A percentile compares a stretch with the other conserved stretches of the same genome.
Evolutionary conservation across 2,329 filamentous ascomycete species (phyloP).

Genomic region (Alternaria infectoria): DNA sequence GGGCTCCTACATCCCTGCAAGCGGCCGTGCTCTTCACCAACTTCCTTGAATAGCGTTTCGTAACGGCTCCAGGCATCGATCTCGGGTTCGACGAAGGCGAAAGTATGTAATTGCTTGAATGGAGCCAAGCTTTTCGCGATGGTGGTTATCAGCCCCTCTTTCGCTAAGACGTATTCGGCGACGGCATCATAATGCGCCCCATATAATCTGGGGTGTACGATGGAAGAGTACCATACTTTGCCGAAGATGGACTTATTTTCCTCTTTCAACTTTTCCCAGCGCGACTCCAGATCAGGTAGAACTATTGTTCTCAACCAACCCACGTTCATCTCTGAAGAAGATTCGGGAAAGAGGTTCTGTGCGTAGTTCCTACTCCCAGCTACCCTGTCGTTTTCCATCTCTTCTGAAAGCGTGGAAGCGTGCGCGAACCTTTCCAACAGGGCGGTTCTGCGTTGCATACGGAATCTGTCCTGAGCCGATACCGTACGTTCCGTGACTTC

Average conservation of each 20-base stretch:
- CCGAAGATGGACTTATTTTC: neutral
- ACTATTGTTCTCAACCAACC: neutral
- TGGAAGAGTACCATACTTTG: neutral
- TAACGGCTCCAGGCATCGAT: neutral
- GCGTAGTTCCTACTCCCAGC: neutral
- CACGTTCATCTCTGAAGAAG: neutral
- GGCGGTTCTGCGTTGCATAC: neutral
- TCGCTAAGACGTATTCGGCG: neutral
- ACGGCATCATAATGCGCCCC: neutral
- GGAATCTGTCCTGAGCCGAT: neutral
- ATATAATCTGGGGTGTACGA: neutral
- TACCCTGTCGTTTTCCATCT: neutral
- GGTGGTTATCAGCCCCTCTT: neutral
- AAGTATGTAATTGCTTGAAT: neutral
- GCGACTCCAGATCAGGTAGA: neutral
- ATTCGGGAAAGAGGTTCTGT: neutral
- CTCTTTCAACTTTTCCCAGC: neutral
- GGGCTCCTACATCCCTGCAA: neutral
- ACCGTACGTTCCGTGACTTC: neutral
- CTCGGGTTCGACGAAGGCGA: neutral
- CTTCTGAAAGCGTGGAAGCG: neutral
- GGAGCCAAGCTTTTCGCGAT: neutral
- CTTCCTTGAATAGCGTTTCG: neutral
- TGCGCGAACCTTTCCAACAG: neutral
- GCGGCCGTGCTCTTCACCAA: neutral